A percentile compares a stretch with the other conserved stretches of the same genome.
phyloP scores from a whole-genome alignment of 345 rosid species.

The Eutrema heterophyllum region DNA sequence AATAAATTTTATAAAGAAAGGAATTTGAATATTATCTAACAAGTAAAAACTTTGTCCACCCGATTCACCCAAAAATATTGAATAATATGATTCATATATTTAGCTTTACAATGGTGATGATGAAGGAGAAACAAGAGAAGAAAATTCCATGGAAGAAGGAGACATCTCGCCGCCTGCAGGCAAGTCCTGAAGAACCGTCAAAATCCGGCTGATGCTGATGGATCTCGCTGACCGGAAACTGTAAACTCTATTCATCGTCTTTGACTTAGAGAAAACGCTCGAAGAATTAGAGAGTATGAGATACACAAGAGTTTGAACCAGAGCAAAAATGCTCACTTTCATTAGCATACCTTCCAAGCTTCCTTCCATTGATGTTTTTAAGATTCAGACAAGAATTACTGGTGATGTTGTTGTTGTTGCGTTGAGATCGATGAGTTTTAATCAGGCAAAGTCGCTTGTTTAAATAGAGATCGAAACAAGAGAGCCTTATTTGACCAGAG shows the following conservation, averaged over 20 bases:
- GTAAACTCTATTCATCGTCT: constrained; percentile 19
- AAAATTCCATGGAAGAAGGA: constrained; percentile 24
- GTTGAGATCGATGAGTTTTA: not conserved
- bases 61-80: not conserved
- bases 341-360: constrained; percentile 37
- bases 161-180: constrained; percentile 39
- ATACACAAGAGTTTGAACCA: constrained; percentile 61
- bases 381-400: not conserved
- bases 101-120: not conserved
- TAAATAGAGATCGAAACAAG: constrained; percentile 8
- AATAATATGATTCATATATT: not conserved
- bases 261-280: constrained; percentile 44
- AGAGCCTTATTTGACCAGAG: constrained; percentile 26
- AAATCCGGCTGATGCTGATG: constrained; percentile 40
- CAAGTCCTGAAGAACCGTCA: constrained; percentile 41
- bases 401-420: not conserved
- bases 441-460: not conserved
- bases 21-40: constrained; percentile 1
- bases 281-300: constrained; percentile 59
- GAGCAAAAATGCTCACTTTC: constrained; percentile 41
- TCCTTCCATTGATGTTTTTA: constrained; percentile 31
- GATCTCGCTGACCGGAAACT: constrained; percentile 55
- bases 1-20: not conserved
- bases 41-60: not conserved
- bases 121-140: not conserved